phyloP scores from a whole-genome alignment of 768 basidiomycete species.

The Leccinellum luteum region DNA sequence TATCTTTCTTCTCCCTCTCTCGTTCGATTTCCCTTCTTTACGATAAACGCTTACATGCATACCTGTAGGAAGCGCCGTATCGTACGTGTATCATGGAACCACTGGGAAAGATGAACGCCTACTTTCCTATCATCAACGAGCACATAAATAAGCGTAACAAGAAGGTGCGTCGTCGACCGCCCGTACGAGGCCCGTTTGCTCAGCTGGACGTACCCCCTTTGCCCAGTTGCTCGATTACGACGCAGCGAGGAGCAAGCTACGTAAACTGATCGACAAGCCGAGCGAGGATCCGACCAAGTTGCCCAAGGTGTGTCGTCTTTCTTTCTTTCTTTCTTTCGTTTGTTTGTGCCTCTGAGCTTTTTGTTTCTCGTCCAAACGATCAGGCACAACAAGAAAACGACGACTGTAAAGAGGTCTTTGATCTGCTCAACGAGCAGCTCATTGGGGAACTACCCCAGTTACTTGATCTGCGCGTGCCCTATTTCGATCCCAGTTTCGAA shows the following conservation, averaged over 20 bases:
- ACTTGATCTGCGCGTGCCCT: slow-evolving; percentile 93
- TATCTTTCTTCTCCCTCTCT: background rate
- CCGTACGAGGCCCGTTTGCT: no score
- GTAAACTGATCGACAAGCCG: slow-evolving; percentile 89
- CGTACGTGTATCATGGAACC: slow-evolving; percentile 95
- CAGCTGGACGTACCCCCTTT: background rate
- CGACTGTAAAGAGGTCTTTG: slow-evolving; percentile 91
- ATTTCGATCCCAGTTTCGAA: slow-evolving; percentile 98
- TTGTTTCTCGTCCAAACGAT: background rate
- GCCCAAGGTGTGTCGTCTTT: slow-evolving; percentile 55
- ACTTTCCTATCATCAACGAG: slow-evolving; percentile 91
- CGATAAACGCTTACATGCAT: no score
- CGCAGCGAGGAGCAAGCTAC: slow-evolving; percentile 82
- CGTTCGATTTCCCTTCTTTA: background rate
- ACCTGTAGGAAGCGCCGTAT: slow-evolving; percentile 83
- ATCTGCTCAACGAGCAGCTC: slow-evolving; percentile 89
- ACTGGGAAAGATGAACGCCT: slow-evolving; percentile 93
- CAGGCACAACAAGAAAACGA: slow-evolving; percentile 94
- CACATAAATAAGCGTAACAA: slow-evolving; percentile 94
- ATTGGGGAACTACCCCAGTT: slow-evolving; percentile 88
- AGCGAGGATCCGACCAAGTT: slow-evolving; percentile 91
- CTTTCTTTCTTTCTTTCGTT: background rate
- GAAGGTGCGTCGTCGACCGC: slow-evolving; percentile 57
- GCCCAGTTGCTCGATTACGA: slow-evolving; percentile 91
- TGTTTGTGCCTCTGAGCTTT: background rate